Conservation (phyloP, 495 filamentous ascomycete species). For the Tuber indicum region DNA sequence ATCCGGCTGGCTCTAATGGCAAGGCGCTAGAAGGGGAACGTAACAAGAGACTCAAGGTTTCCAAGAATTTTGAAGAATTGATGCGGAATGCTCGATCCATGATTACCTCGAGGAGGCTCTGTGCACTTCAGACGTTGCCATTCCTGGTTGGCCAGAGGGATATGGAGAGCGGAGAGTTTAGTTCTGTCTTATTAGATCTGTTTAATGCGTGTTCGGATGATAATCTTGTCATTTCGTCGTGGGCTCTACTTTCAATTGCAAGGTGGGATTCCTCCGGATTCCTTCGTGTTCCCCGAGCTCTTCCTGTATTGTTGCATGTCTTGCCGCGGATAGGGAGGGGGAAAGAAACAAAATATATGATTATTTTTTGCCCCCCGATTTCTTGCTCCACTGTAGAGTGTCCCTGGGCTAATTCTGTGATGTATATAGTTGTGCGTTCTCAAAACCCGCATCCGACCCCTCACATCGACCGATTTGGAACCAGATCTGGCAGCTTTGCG, state of each 20-base stretch:
- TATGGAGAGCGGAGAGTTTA: conserved; percentile 45
- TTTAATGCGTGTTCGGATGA: conserved; percentile 53
- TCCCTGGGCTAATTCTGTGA: conserved; percentile 26
- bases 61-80: conserved; percentile 55
- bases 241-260: conserved; percentile 51
- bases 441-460: conserved; percentile 40
- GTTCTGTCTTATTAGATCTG: conserved; percentile 48
- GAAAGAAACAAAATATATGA: background rate
- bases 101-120: conserved; percentile 53
- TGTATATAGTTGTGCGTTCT: conserved; percentile 48
- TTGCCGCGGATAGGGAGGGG: background rate
- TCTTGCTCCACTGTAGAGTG: conserved; percentile 36
- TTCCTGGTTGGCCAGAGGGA: conserved; percentile 54
- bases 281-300: background rate
- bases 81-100: conserved; percentile 55
- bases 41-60: conserved; percentile 58
- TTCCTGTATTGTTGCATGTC: background rate
- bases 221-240: conserved; percentile 51
- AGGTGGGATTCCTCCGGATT: conserved; percentile 39
- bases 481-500: conserved; percentile 66
- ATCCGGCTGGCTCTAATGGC: conserved; percentile 10
- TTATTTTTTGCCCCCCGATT: conserved; percentile 10
- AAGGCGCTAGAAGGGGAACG: conserved; percentile 28
- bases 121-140: conserved; percentile 69
- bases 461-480: conserved; percentile 52